Base-by-base conservation (phyloP, 139 green algal species). In the Picochlorum sp. region DNA sequence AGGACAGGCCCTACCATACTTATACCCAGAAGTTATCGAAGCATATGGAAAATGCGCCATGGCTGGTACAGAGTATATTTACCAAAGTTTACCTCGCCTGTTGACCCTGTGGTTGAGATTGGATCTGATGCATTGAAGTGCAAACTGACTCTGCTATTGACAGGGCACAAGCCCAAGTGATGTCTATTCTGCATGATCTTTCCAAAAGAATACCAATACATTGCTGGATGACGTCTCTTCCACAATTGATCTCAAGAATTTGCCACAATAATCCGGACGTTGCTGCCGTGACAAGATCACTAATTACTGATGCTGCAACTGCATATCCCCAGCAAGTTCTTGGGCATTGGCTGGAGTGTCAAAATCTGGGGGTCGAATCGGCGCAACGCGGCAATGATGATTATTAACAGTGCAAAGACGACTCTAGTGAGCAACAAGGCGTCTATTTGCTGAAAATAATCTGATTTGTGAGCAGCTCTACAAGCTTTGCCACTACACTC, bases 81-180 rank as follows among this genome's bases (percentile, higher is more conserved):
- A 85, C 66, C 87, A 94, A 63, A 69, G 77, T 32, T 77, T 98
- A 63, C 92, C 92, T 5, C 85, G 92, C 24, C 68, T 98, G 80
- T 82, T 98, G 37, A 98, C 92, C 0, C 67, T 97, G 4, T 96
- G 86, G 83, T 96, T 95, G 92, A 97, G 26, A 90, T 92, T 76
- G 88, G 89, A 52, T 49, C 26, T 32, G 15, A 21, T 57, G 37
- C 34, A 55, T 30, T 18, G 52, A 54, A 23, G 54, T 44, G 16
- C 34, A 3, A 15, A 45, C 13, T 49, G 24, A 4, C 28, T 37
- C 58, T 28, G 45, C 30, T 3, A 14, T 4, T 18, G 26, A 21
- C 7, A 45, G 9, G 21, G 45, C 37, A 56, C 11, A 45, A 21
- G 57, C 10, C 16, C 55, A 78, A 58, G 73, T 82, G 11, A 20